Base-by-base conservation (phyloP, 2,329 filamentous ascomycete genomes). In the Sporothrix schenckii region DNA sequence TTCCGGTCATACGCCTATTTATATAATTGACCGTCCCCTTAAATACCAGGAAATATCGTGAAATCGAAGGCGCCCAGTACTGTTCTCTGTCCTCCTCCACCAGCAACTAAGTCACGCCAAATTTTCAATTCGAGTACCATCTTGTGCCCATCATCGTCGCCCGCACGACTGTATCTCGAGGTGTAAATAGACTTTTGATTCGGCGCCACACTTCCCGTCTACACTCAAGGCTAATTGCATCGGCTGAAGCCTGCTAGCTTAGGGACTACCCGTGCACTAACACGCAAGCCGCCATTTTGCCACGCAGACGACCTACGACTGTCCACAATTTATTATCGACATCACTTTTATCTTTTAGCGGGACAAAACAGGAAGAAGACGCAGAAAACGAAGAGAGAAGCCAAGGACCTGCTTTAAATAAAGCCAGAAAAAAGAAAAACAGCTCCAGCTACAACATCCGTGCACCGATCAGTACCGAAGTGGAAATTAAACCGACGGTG, bases 261-360 rank as follows among this genome's bases (percentile, higher is more conserved):
- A 61, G 58, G 58, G 39, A 47, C 58, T 58, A 39, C 30, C 54
- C 54, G 30, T 58, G 54, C 54, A 39, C 54, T 58, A 58, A 21
- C 19, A 58, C 6, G 30, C 16, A 7, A 39, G 21, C 30, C 54
- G 54, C 54, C 54, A 3, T 27, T 34, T 58, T 58, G 30, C 54
- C 54, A 58, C 54, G 30, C 30, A 30, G 21, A 34, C 30, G 30
- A 39, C 19, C 19, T 30, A 11, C 27, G 30, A n/a, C 16, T 14
- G 39, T 4, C 9, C 14, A 19, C 54, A n/a, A 39, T 9, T 7
- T 39, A 4, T n/a, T n/a, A 16, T n/a, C 54, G 16, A 19, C 58
- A 44, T 27, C 39, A 4, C 4, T 3, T 61, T n/a, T 1, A 21
- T 24, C 4, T 44, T 14, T 61, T 4, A 61, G 27, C 5, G 27